phyloP scores from a whole-genome alignment of 2,329 filamentous ascomycete species.

The Neurospora crassa region DNA sequence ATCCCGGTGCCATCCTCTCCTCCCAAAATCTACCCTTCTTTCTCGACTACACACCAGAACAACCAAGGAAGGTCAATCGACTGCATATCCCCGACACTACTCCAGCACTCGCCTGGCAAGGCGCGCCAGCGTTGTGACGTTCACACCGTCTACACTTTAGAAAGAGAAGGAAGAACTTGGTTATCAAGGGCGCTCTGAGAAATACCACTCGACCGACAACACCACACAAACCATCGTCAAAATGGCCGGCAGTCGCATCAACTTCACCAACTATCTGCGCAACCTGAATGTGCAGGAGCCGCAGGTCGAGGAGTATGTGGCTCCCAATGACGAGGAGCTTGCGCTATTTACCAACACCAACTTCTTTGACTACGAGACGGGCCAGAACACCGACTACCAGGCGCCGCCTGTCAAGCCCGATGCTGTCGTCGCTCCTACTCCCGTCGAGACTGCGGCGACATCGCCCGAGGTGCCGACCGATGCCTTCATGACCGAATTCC shows the following conservation, averaged over 20 bases:
- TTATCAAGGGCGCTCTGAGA: neutral
- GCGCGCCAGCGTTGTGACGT: neutral
- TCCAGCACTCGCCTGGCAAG: neutral
- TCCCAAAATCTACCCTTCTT: neutral
- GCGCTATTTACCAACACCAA: slow-evolving; percentile 75
- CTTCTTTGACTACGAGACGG: slow-evolving; percentile 70
- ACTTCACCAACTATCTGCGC: slow-evolving; percentile 83
- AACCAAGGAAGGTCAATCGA: neutral
- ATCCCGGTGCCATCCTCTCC: neutral
- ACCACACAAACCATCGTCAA: neutral
- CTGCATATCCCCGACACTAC: neutral
- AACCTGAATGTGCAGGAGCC: slow-evolving; percentile 70
- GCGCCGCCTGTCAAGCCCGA: slow-evolving; percentile 37
- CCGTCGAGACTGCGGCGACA: slow-evolving; percentile 21
- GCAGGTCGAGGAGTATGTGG: slow-evolving; percentile 34
- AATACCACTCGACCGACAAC: neutral
- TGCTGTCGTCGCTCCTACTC: slow-evolving; percentile 19
- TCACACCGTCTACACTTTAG: neutral
- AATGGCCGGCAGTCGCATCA: slow-evolving; percentile 31
- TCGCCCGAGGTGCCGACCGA: slow-evolving; percentile 25
- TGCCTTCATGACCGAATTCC: slow-evolving; percentile 36
- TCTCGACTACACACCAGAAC: neutral
- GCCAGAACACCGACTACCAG: slow-evolving; percentile 49
- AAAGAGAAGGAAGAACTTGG: neutral
- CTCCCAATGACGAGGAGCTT: slow-evolving; percentile 65